Evolutionary conservation across 495 filamentous ascomycete genomes (phyloP), one percentile per base, ranked within the genome.

Genomic region (Umbilicaria muhlenbergii): DNA sequence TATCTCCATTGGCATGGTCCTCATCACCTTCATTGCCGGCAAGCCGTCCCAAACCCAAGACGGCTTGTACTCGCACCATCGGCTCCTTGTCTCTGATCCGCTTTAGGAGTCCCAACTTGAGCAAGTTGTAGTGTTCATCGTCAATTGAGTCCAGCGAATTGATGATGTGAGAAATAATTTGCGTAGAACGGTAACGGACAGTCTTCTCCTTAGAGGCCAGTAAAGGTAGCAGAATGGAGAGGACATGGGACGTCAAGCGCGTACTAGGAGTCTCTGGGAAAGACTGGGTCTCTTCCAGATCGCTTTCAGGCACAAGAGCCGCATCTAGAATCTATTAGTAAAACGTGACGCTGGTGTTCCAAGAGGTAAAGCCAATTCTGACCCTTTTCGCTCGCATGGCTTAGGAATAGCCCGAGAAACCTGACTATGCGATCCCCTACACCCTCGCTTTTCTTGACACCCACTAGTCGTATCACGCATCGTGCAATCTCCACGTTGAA

Each of bases 51-150:
- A 99, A 69, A 5, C 86, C 87, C 45, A 93, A 69, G 5, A 92
- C 89, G n/a, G 91, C 92, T 60, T 99, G 91, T 11, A 89, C 81
- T 32, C 91, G 74, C 11, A 99, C 83, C 52, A 83, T 81, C 0
- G 84, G 68, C 58, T 99, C 91, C 58, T 94, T 96, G 59, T 99
- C 91, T 42, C 83, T 74, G 34, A 96, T 78, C 21, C 91, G 75
- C 61, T 83, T 88, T 34, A 88, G 55, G 16, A 99, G 66, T 2
- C 78, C 81, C 24, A 78, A 65, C 32, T 82, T 71, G 32, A 95
- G 66, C 38, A 81, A 73, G 52, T 86, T 73, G 58, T 93, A 96
- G 36, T 94, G 58, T 42, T 91, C 86, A 53, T 92, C 85, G 47
- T 91, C 84, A 48, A 93, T 81, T 2, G 86, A 80, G 42, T 93